phyloP scores from a whole-genome alignment of 805 yeast genomes.

The Candida methanosorbosa region DNA sequence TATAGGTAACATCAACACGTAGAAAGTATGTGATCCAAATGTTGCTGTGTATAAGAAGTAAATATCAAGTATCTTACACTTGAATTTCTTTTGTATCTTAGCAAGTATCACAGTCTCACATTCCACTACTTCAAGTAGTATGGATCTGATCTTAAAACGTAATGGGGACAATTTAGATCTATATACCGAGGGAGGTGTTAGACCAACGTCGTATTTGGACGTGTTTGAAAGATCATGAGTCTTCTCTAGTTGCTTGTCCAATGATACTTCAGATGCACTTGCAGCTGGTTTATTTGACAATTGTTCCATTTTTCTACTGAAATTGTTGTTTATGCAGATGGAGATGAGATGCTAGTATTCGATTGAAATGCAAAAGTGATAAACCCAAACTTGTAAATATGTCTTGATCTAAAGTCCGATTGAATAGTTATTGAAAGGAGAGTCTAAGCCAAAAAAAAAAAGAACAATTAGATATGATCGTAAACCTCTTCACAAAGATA shows the following conservation, averaged over 20 bases:
- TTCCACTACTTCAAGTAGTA: conserved; percentile 47
- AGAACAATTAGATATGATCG: no score
- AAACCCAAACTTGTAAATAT: no score
- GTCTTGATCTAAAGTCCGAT: no score
- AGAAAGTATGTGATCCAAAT: conserved; percentile 89
- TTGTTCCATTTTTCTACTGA: no score
- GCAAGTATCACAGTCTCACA: conserved; percentile 57
- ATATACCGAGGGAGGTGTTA: conserved; percentile 60
- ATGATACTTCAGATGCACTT: no score
- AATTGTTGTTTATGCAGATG: no score
- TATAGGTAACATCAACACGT: conserved; percentile 79
- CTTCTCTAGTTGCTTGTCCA: conserved; percentile 4
- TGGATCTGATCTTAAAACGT: conserved; percentile 45
- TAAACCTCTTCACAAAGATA: no score
- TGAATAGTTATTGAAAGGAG: no score
- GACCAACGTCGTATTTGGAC: conserved; percentile 58
- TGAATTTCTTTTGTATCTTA: conserved; percentile 40
- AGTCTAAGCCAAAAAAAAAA: no score
- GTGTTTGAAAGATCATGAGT: conserved; percentile 14
- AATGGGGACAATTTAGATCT: conserved; percentile 43
- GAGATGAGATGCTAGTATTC: no score
- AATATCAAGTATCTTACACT: conserved; percentile 48
- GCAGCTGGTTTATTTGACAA: no score
- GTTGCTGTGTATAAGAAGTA: conserved; percentile 86
- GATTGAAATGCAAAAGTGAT: no score